These are phyloP conservation scores for Claviceps humidiphila DNA, from an alignment of 2,329 filamentous ascomycete species.

Conservation along the genomic window DNA sequence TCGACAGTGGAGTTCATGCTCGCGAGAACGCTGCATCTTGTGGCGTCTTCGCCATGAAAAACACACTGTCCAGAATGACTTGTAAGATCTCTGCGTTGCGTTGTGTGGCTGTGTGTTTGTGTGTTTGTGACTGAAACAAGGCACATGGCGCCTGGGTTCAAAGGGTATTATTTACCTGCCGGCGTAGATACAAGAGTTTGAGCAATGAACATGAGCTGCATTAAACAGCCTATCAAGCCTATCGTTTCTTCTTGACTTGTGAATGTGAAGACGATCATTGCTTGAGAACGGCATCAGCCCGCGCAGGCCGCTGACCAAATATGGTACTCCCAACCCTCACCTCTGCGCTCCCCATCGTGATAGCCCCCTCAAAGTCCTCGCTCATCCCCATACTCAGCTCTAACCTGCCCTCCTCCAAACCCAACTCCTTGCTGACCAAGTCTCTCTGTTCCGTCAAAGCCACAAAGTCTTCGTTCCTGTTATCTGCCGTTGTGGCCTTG, in stretches of 20 bases:
- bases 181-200: too few relatives aligned
- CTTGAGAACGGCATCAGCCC: slow-evolving; percentile 61
- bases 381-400: slow-evolving; percentile 99
- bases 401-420: slow-evolving; percentile 36
- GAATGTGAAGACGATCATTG: slow-evolving; percentile 18
- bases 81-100: too few relatives aligned
- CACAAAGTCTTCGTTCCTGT: slow-evolving; percentile 85
- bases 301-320: slow-evolving; percentile 71
- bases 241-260: too few relatives aligned
- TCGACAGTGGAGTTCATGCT: background rate
- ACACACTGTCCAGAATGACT: too few relatives aligned
- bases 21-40: too few relatives aligned
- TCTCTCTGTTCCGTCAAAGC: slow-evolving; percentile 57
- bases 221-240: too few relatives aligned
- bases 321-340: slow-evolving; percentile 90
- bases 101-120: too few relatives aligned
- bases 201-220: too few relatives aligned
- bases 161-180: too few relatives aligned
- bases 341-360: slow-evolving; percentile 71
- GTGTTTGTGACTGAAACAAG: too few relatives aligned
- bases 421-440: slow-evolving; percentile 43
- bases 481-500: slow-evolving; percentile 55
- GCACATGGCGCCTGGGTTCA: too few relatives aligned
- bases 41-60: too few relatives aligned
- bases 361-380: slow-evolving; percentile 83